Base-by-base conservation (phyloP, 345 rosid genomes). In the Aquilaria sinensis region DNA sequence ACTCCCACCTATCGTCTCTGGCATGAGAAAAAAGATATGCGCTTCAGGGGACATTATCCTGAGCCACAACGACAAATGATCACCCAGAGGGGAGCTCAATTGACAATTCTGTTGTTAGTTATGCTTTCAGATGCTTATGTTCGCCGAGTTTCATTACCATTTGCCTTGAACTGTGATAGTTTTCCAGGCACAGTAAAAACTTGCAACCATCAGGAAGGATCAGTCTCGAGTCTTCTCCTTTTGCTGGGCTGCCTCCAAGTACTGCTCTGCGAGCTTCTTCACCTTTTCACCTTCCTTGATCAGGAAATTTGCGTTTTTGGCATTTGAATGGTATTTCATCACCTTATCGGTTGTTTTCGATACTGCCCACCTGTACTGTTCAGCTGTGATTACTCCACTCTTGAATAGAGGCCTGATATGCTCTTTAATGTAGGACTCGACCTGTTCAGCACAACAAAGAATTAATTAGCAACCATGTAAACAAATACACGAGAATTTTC, bases 241-340 rank as follows among this genome's bases (percentile, higher is more conserved):
- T 58, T 79, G 77, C 62, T 80, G 93, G 53, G 96, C 84, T 29
- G 96, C 72, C 74, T 94, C 96, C 6, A 83, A 80, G 23, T 94
- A 94, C 70, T 94, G 95, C 78, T 90, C 95, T 1, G 99, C 96
- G 5, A 91, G 96, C 74, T 86, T 91, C 85, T 91, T 94, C 67
- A 91, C 96, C 78, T 89, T 91, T 75, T 91, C 99, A 33, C 93
- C 99, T 81, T 91, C 99, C 85, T 87, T 91, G 62, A 94, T 84
- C 57, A 91, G 80, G 75, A 94, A 90, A 66, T 74, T 88, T 12
- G 99, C 97, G 66, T 77, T 90, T 74, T 88, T 90, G 34, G 95
- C 89, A 64, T 85, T 83, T 63, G 63, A 57, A 78, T 94, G 99
- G 75, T 85, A 89, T 75, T 81, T 94, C 99, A 88, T 90, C 47